A percentile compares a stretch with the other conserved stretches of the same genome.
Evolutionary conservation across 2,329 filamentous ascomycete species (phyloP).

Genomic region (Penicillium verrucosum): DNA sequence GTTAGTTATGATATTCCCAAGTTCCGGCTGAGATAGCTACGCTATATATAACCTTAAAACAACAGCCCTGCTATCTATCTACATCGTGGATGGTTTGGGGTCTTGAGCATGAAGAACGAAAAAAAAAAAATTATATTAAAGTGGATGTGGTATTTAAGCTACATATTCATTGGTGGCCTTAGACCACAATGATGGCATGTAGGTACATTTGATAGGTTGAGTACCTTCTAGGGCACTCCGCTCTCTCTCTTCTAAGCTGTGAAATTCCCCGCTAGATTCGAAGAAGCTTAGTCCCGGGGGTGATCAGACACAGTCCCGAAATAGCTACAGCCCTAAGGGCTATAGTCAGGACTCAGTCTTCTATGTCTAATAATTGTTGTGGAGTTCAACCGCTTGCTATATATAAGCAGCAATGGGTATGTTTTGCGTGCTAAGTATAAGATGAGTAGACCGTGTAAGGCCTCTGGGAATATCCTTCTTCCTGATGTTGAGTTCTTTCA

Average conservation of each 20-base stretch:
- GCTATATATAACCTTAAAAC: neutral
- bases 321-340: neutral
- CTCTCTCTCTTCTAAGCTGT: neutral
- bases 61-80: neutral
- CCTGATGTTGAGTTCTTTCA: neutral
- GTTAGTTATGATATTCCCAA: too few relatives aligned
- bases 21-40: neutral
- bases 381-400: neutral
- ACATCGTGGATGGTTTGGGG: neutral
- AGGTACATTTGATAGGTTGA: constrained; percentile 2
- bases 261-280: neutral
- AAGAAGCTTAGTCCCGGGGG: neutral
- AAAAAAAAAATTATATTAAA: neutral
- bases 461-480: neutral
- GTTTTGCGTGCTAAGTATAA: neutral
- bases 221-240: neutral
- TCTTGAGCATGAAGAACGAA: neutral
- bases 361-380: neutral
- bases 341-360: neutral
- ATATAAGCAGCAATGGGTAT: neutral
- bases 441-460: neutral
- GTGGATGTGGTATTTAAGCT: neutral
- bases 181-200: neutral
- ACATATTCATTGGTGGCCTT: neutral
- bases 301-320: neutral